Evolutionary conservation across 371 early-diverging fungal species (phyloP).

Genomic region (Dinochytrium kinnereticum): DNA sequence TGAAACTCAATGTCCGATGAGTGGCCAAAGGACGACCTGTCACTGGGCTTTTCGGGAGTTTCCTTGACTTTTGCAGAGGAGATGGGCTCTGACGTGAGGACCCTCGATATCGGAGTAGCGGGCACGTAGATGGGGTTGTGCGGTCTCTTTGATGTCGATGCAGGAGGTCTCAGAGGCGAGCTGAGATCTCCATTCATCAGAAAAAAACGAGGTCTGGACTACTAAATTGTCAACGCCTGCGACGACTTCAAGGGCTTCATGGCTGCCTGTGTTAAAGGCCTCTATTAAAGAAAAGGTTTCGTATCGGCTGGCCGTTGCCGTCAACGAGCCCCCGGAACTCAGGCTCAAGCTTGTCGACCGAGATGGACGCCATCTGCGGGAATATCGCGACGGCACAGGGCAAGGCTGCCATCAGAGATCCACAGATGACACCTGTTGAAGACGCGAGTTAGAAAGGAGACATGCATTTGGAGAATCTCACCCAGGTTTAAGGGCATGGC

Average conservation of each 20-base stretch:
- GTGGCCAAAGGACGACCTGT: too few species aligned
- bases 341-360: conserved; percentile 48
- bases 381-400: conserved; percentile 82
- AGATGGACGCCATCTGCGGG: conserved; percentile 68
- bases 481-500: conserved; percentile 68
- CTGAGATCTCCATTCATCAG: neutral
- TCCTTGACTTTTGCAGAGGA: neutral
- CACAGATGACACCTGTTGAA: conserved; percentile 57
- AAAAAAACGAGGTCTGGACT: neutral
- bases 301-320: conserved; percentile 60
- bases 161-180: neutral
- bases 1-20: too few species aligned
- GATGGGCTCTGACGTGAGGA: neutral
- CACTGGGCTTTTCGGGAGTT: too few species aligned
- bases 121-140: neutral
- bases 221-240: neutral
- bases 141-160: neutral
- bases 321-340: conserved; percentile 56
- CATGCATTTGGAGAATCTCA: neutral
- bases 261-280: conserved; percentile 60
- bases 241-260: neutral
- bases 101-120: neutral
- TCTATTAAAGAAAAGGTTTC: conserved; percentile 71
- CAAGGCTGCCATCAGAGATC: conserved; percentile 73
- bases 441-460: neutral